Evolutionary conservation across 495 filamentous ascomycete species (phyloP).

Genomic region (Sporormia fimetaria): DNA sequence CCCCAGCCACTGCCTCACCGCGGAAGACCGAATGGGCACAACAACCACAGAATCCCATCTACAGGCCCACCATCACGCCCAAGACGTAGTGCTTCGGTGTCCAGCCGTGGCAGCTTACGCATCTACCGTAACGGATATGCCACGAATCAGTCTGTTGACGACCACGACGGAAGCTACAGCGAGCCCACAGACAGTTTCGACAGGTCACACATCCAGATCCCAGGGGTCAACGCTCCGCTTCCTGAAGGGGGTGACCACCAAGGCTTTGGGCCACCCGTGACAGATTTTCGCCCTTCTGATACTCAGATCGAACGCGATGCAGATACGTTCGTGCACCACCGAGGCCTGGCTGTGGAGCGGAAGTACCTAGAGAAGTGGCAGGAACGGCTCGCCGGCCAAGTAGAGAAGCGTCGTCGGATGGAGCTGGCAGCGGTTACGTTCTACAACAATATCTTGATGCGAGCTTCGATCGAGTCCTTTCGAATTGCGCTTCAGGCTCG

Average conservation of each 20-base stretch:
- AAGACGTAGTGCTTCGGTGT: constrained; percentile 11
- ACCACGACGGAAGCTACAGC: constrained; percentile 17
- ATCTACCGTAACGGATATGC: constrained; percentile 6
- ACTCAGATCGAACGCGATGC: constrained; percentile 49
- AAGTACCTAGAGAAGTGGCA: constrained; percentile 11
- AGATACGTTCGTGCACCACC: constrained; percentile 45
- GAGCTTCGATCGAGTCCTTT: constrained; percentile 50
- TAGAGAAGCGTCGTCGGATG: constrained; percentile 38
- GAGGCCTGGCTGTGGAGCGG: constrained; percentile 1
- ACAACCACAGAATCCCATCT: constrained; percentile 2
- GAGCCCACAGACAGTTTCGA: constrained; percentile 16
- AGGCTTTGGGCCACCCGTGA: constrained; percentile 29
- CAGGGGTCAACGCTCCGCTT: constrained; percentile 16
- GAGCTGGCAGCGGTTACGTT: constrained; percentile 39
- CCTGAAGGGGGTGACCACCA: constrained; percentile 17
- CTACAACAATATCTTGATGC: constrained; percentile 43
- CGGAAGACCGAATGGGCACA: constrained; percentile 16
- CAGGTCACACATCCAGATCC: constrained; percentile 10
- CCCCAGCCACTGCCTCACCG: constrained; percentile 14
- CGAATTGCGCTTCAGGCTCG: constrained; percentile 39
- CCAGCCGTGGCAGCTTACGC: constrained; percentile 16
- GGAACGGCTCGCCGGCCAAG: constrained; percentile 33
- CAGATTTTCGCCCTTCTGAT: constrained; percentile 43
- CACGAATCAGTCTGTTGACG: background rate
- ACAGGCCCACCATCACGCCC: constrained; percentile 4